phyloP scores from a whole-genome alignment of 192 early-diverging fungal genomes.

The Endogone sp. region DNA sequence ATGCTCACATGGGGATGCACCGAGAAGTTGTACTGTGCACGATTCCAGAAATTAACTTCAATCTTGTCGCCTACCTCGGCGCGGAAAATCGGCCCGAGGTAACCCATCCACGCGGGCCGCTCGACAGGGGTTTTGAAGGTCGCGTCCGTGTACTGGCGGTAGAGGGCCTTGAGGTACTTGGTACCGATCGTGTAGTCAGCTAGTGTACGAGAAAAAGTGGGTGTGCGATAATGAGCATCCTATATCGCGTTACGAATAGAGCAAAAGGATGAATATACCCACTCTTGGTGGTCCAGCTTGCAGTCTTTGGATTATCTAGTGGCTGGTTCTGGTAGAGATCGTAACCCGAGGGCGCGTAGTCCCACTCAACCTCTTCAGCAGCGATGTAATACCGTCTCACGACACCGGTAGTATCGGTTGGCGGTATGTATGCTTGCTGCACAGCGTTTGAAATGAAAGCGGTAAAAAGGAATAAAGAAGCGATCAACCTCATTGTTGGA shows the following conservation, averaged over 20 bases:
- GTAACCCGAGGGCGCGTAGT: constrained; percentile 38
- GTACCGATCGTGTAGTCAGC: constrained; percentile 21
- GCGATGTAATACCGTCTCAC: constrained; percentile 27
- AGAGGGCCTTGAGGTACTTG: constrained; percentile 31
- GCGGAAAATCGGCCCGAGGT: not conserved
- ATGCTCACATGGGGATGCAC: not conserved
- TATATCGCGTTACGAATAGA: too few relatives aligned
- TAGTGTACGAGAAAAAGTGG: too few relatives aligned
- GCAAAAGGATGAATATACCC: too few relatives aligned
- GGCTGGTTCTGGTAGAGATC: constrained; percentile 31
- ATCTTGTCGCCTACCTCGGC: constrained; percentile 5
- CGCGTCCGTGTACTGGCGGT: constrained; percentile 31
- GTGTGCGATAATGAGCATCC: too few relatives aligned
- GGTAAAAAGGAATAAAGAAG: too few relatives aligned
- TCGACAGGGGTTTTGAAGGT: constrained; percentile 23
- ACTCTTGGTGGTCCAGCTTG: constrained; percentile 20
- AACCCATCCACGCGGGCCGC: constrained; percentile 11
- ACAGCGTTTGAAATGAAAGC: too few relatives aligned
- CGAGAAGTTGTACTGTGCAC: not conserved
- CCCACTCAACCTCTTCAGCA: constrained; percentile 37
- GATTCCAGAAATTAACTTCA: constrained; percentile 1
- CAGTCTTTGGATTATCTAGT: constrained; percentile 10
- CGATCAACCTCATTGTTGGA: too few relatives aligned
- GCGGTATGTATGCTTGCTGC: too few relatives aligned
- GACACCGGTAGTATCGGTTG: too few relatives aligned